Evolutionary conservation across 148 eudicot genomes (phyloP), one percentile per base, ranked within the genome.

Genomic region (Chenopodium suecicum): DNA sequence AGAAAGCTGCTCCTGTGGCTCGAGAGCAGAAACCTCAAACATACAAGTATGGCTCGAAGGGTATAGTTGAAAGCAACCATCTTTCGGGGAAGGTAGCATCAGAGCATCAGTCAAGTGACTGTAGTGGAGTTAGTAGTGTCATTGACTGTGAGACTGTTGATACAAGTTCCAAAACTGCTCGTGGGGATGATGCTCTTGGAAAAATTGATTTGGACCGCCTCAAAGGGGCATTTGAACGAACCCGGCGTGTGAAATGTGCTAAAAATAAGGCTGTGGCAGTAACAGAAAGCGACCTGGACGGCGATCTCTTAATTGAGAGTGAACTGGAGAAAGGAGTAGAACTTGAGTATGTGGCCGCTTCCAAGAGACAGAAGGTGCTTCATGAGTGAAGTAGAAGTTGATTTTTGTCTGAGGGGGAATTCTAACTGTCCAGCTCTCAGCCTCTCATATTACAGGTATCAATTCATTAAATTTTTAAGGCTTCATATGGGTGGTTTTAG

Each of bases 301-400:
- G 86, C 64, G 92, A 90, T 83, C 83, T 83, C 79, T 83, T 87
- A 86, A 90, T 88, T 65, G 91, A 90, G 84, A 89, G 85, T 63
- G 92, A 92, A 84, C 79, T 92, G 27, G 95, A 92, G 82, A 85
- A 82, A 74, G 95, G 89, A 12, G 82, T 90, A 74, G 90, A 86
- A 83, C 76, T 74, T 13, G 82, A 79, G 41, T 76, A 88, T 84
- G 77, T 77, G 11, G 19, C 60, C 47, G 31, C 77, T 37, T 80
- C 66, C 22, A 87, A 87, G 86, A 79, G 25, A 47, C 85, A 65
- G 73, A 86, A 75, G 74, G 48, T 77, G 74, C 20, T 31, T 50
- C 44, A 72, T 54, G 64, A 52, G 52, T 84, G 83, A 80, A 41
- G 63, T 20, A 47, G 62, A 66, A 52, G 63, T 29, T 29, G 37